These are phyloP conservation scores for Coemansia sp. DNA, from an alignment of 192 early-diverging fungal genomes.

Conservation along the genomic window DNA sequence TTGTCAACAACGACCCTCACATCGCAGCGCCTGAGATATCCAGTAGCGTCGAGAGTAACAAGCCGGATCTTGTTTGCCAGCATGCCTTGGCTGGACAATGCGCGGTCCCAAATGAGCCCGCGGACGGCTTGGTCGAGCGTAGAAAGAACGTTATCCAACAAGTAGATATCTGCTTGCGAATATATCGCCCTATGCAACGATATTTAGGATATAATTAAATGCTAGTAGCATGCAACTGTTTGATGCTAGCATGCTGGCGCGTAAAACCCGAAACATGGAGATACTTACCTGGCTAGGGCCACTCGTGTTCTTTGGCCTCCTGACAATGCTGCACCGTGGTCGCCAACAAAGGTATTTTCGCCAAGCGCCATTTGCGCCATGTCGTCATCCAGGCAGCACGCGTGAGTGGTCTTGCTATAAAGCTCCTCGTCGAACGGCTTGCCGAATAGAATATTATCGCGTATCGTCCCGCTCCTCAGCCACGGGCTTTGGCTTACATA, in stretches of 20 bases:
- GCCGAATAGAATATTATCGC: conserved; percentile 80
- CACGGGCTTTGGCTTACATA: conserved; percentile 57
- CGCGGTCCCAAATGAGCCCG: conserved; percentile 68
- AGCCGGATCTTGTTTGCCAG: conserved; percentile 43
- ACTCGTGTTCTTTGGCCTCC: conserved; percentile 64
- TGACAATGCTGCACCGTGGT: conserved; percentile 38
- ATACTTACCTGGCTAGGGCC: conserved; percentile 56
- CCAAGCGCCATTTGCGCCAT: conserved; percentile 59
- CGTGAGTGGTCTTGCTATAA: conserved; percentile 60
- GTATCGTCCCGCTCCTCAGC: conserved; percentile 67
- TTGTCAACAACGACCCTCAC: conserved; percentile 41
- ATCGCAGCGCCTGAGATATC: conserved; percentile 53
- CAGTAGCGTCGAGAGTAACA: conserved; percentile 56
- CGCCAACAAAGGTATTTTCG: conserved; percentile 61
- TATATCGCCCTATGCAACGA: conserved; percentile 66
- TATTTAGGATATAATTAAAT: conserved; percentile 58
- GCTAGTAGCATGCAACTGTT: not conserved
- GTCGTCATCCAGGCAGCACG: conserved; percentile 66
- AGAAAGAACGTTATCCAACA: conserved; percentile 80
- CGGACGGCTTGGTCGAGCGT: conserved; percentile 74
- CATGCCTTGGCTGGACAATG: conserved; percentile 33
- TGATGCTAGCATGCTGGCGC: not conserved
- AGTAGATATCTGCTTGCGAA: conserved; percentile 70
- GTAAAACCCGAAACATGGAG: conserved; percentile 18
- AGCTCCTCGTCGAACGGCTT: conserved; percentile 48